Evolutionary conservation across 495 filamentous ascomycete genomes (phyloP).

Genomic region (Podospora comata): DNA sequence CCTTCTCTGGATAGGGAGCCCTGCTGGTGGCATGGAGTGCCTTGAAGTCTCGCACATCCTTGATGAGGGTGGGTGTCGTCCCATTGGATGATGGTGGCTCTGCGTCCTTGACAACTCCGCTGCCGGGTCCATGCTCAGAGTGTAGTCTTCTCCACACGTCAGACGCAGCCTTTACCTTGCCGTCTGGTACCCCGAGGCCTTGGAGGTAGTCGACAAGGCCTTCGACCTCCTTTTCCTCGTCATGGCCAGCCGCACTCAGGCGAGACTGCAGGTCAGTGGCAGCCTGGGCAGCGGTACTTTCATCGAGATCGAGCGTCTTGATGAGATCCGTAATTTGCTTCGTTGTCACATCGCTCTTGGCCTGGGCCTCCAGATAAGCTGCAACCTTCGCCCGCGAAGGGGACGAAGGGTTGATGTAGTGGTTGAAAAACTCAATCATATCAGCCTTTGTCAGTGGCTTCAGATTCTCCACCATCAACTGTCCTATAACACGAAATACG

Average conservation of each 20-base stretch:
- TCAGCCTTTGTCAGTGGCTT: slow-evolving; percentile 72
- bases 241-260: slow-evolving; percentile 34
- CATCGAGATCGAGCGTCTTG: slow-evolving; percentile 31
- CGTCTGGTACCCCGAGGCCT: slow-evolving; percentile 32
- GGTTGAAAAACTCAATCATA: slow-evolving; percentile 72
- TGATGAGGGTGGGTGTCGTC: slow-evolving; percentile 54
- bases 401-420: slow-evolving; percentile 74
- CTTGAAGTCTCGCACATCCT: slow-evolving; percentile 75
- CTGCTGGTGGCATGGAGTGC: slow-evolving; percentile 62
- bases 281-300: slow-evolving; percentile 21
- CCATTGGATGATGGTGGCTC: slow-evolving; percentile 44
- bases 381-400: slow-evolving; percentile 72
- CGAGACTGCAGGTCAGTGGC: slow-evolving; percentile 35
- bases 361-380: slow-evolving; percentile 77
- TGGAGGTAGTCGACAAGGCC: slow-evolving; percentile 38
- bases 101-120: slow-evolving; percentile 40
- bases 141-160: slow-evolving; percentile 50
- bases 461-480: slow-evolving; percentile 73
- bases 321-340: slow-evolving; percentile 57
- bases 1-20: slow-evolving; percentile 66
- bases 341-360: slow-evolving; percentile 42
- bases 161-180: slow-evolving; percentile 33
- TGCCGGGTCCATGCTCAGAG: slow-evolving; percentile 40
- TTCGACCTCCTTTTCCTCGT: slow-evolving; percentile 33
- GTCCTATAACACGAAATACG: slow-evolving; percentile 45